Conservation (phyloP, 2,329 filamentous ascomycete species). For the Diaporthe caulivora region DNA sequence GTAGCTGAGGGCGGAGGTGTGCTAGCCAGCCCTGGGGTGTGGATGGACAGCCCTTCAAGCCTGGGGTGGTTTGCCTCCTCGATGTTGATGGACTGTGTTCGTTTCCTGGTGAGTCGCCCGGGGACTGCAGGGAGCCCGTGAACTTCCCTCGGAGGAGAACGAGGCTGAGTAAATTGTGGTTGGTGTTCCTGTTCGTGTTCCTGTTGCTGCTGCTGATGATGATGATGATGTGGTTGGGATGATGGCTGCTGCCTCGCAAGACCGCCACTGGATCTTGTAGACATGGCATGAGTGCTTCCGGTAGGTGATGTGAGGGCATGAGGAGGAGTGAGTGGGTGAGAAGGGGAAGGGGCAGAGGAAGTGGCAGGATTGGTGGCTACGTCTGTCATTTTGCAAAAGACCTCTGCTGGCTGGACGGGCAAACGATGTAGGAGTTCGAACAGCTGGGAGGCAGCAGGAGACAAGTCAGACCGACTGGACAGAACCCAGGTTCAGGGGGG, state of each 20-base stretch:
- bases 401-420: constrained; percentile 32
- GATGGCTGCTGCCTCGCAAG: constrained; percentile 35
- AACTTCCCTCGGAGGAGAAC: constrained; percentile 12
- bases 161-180: neutral
- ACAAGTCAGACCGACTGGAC: constrained; percentile 33
- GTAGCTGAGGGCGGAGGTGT: constrained; percentile 40
- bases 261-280: constrained; percentile 41
- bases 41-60: constrained; percentile 51
- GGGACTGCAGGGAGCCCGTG: constrained; percentile 26
- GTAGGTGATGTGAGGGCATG: constrained; percentile 34
- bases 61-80: constrained; percentile 57
- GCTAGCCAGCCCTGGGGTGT: constrained; percentile 48
- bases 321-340: constrained; percentile 38
- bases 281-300: constrained; percentile 40
- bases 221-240: constrained; percentile 17
- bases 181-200: constrained; percentile 1
- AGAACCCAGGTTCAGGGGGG: constrained; percentile 31
- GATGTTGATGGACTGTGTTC: constrained; percentile 60
- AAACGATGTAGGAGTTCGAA: constrained; percentile 28
- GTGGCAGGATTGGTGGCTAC: constrained; percentile 36
- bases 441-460: constrained; percentile 26
- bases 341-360: constrained; percentile 38
- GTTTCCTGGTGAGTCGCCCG: constrained; percentile 52
- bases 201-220: neutral
- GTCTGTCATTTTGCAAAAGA: constrained; percentile 40